Evolutionary conservation across 2,329 filamentous ascomycete species (phyloP), one percentile per base, ranked within the genome.

Genomic region (Periconia macrospinosa): DNA sequence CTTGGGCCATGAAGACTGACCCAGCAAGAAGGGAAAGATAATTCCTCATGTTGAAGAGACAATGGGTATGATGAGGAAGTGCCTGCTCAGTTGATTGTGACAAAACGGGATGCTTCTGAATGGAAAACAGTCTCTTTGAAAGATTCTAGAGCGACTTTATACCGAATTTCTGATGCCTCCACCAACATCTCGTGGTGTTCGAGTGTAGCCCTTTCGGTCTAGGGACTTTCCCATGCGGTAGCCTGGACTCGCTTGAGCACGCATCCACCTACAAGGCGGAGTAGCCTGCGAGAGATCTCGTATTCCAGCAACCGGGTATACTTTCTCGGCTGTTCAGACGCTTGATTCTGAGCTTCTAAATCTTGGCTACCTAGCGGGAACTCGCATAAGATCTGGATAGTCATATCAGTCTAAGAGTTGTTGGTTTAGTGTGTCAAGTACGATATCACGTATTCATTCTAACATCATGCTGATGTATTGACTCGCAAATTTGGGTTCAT

Each of bases 1-100:
- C 57, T 30, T 60, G 56, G 20, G 52, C 55, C 30, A 57, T 54
- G 14, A 61, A 50, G 43, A 62, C 46, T 15, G 63, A 59, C n/a
- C 52, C 50, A 40, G 56, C 20, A 41, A 50, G 54, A 45, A 62
- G 35, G 17, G 54, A 51, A 45, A 60, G 33, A 41, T 57, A 58
- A 17, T 33, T 53, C 30, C 50, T 57, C 62, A 65, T 65, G 20
- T 27, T 60, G 47, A 47, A 49, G 33, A 18, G 48, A 30, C 11
- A 48, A 23, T 48, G 13, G 18, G 35, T 41, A 35, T n/a, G 30
- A 47, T 47, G 20, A 46, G 45, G 19, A 46, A 40, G 42, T 27
- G n/a, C 23, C 33, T 41, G 23, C 23, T 27, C 15, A 42, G 15
- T 14, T 13, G 15, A 37, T 23, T 5, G 15, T 18, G 44, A 20